A percentile compares a stretch with the other conserved stretches of the same genome.
These are phyloP conservation scores for Bipolaris victoriae DNA, from an alignment of 2,329 filamentous ascomycete species.

Conservation along the genomic window DNA sequence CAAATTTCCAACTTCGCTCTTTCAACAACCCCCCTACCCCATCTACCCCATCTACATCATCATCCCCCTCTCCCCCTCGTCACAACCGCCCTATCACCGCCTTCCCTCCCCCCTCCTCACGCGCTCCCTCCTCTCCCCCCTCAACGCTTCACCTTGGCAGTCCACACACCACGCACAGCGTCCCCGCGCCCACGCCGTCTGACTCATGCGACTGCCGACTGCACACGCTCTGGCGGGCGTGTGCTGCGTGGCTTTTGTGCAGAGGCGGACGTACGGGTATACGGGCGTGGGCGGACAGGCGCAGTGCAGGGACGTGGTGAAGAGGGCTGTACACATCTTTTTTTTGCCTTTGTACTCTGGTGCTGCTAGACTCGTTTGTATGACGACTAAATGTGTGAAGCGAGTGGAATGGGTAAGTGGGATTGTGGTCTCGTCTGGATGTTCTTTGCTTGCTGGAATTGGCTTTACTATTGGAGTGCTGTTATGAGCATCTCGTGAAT, in stretches of 20 bases:
- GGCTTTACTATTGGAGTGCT: no score
- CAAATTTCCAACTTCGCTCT: no score
- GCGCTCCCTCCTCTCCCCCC: slow-evolving; percentile 18
- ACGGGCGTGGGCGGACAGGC: slow-evolving; percentile 32
- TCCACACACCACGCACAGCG: slow-evolving; percentile 33
- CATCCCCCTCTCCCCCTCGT: no score
- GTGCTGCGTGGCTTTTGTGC: slow-evolving; percentile 8
- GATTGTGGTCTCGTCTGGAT: no score
- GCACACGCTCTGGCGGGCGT: slow-evolving; percentile 22
- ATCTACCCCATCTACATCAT: no score
- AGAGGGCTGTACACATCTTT: slow-evolving; percentile 36
- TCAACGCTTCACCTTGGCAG: slow-evolving; percentile 11
- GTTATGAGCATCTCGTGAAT: neutral
- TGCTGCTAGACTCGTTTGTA: no score
- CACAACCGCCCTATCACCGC: no score
- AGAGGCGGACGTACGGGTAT: slow-evolving; percentile 28
- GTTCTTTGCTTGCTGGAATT: no score
- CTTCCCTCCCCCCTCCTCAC: neutral
- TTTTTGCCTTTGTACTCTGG: no score
- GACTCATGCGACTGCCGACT: slow-evolving; percentile 18
- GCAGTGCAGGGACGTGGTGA: slow-evolving; percentile 26
- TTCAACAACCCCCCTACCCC: no score
- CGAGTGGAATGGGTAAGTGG: no score
- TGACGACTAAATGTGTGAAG: no score
- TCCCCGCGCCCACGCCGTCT: slow-evolving; percentile 4